Evolutionary conservation across 129 eudicot genomes (phyloP).

Genomic region (Flaveria linearis): DNA sequence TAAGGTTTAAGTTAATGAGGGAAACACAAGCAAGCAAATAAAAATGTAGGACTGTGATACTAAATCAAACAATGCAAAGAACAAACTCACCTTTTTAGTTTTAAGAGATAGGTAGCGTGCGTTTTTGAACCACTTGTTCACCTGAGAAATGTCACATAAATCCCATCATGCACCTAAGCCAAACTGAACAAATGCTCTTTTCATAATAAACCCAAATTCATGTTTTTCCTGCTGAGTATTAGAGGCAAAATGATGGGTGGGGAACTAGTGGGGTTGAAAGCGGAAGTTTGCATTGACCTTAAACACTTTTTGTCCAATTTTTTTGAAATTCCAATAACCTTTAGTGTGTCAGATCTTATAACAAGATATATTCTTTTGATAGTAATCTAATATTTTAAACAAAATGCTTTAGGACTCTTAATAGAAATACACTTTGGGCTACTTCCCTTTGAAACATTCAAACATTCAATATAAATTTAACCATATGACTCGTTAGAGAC

Average conservation of each 20-base stretch:
- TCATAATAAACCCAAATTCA: constrained; percentile 10
- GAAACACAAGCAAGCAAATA: constrained; percentile 8
- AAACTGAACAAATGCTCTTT: constrained; percentile 9
- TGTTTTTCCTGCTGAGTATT: background rate
- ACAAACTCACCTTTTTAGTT: constrained; percentile 70
- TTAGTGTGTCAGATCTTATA: background rate
- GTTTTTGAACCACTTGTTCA: constrained; percentile 95
- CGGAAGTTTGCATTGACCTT: background rate
- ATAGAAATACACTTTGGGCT: background rate
- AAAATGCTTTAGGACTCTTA: background rate
- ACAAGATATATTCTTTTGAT: background rate
- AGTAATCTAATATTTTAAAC: background rate
- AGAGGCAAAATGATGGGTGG: background rate
- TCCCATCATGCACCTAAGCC: constrained; percentile 12
- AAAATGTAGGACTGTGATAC: background rate
- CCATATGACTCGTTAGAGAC: background rate
- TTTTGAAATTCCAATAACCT: background rate
- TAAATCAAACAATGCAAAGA: background rate
- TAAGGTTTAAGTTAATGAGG: background rate
- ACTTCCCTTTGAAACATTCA: background rate
- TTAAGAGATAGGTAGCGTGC: constrained; percentile 89
- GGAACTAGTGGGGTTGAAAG: background rate
- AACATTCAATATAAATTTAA: background rate
- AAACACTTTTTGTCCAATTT: background rate
- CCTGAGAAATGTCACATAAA: constrained; percentile 47